Percentiles rank a stretch among this genome's conserved stretches.
phyloP scores from a whole-genome alignment of 2,329 filamentous ascomycete species.

The Colletotrichum sp. region DNA sequence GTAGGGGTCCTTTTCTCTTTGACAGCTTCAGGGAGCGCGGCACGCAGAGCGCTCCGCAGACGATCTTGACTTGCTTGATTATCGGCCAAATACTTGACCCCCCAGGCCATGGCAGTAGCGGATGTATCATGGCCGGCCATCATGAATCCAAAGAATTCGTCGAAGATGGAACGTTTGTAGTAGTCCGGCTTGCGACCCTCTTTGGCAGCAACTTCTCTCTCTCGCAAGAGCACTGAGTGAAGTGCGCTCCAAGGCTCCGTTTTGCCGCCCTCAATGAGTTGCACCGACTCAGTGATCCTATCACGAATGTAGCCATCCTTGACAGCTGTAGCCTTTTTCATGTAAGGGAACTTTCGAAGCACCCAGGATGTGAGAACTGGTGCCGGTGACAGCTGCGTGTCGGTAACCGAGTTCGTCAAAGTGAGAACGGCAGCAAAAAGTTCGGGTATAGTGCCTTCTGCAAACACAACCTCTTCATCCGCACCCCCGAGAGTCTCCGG shows the following conservation, averaged over 20 bases:
- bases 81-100: conserved; percentile 27
- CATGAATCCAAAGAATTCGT: not conserved
- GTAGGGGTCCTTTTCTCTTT: conserved; percentile 26
- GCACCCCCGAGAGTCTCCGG: not conserved
- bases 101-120: not conserved
- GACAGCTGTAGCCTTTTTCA: conserved; percentile 30
- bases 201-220: conserved; percentile 31
- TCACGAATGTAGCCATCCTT: conserved; percentile 33
- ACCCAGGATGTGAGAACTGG: conserved; percentile 33
- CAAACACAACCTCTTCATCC: not conserved
- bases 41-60: conserved; percentile 25
- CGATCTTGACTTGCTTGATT: conserved; percentile 22
- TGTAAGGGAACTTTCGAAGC: conserved; percentile 29
- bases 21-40: conserved; percentile 18
- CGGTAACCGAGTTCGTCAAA: conserved; percentile 30
- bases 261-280: conserved; percentile 24
- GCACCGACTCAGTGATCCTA: conserved; percentile 26
- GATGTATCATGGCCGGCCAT: conserved; percentile 7
- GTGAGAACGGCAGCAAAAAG: conserved; percentile 30
- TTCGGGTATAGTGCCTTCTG: conserved; percentile 20
- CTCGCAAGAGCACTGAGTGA: conserved; percentile 36
- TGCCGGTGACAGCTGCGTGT: conserved; percentile 31
- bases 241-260: conserved; percentile 30
- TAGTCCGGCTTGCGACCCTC: not conserved
- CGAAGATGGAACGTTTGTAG: not conserved